A percentile compares a stretch with the other conserved stretches of the same genome.
Conservation (phyloP, 129 eudicot species). For the Arctium lappa region DNA sequence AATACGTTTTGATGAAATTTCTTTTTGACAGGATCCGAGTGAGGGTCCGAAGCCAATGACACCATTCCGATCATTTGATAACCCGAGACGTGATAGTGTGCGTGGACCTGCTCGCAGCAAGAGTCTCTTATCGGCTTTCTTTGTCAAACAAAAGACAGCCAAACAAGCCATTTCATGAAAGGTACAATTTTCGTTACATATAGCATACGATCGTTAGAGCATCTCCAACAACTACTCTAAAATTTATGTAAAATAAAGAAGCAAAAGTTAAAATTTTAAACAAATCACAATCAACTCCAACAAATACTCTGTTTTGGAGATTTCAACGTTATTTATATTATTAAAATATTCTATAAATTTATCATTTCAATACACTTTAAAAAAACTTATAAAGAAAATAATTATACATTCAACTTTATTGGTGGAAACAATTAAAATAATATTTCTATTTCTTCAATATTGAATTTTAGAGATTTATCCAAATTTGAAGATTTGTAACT, state of each 20-base stretch:
- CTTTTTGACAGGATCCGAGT: constrained; percentile 48
- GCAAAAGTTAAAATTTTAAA: background rate
- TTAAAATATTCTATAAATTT: background rate
- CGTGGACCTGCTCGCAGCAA: constrained; percentile 73
- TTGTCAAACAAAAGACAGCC: constrained; percentile 76
- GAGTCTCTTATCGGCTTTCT: constrained; percentile 78
- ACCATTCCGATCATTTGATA: constrained; percentile 70
- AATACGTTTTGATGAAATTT: background rate
- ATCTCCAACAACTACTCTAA: background rate
- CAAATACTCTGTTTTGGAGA: background rate
- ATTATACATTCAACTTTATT: no score
- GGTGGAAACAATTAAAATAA: background rate
- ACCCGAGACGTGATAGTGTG: constrained; percentile 34
- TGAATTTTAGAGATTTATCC: background rate
- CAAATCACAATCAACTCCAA: background rate
- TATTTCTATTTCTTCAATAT: background rate
- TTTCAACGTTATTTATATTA: background rate
- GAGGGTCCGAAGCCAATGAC: constrained; percentile 58
- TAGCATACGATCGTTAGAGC: background rate
- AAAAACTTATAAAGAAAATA: background rate
- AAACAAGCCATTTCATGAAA: constrained; percentile 23
- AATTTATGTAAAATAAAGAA: background rate
- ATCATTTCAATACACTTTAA: background rate
- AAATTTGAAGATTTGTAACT: no score
- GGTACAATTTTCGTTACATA: constrained; percentile 26